Evolutionary conservation across 176 grass and related monocot species (phyloP).

Genomic region (Saccharum officinarum): DNA sequence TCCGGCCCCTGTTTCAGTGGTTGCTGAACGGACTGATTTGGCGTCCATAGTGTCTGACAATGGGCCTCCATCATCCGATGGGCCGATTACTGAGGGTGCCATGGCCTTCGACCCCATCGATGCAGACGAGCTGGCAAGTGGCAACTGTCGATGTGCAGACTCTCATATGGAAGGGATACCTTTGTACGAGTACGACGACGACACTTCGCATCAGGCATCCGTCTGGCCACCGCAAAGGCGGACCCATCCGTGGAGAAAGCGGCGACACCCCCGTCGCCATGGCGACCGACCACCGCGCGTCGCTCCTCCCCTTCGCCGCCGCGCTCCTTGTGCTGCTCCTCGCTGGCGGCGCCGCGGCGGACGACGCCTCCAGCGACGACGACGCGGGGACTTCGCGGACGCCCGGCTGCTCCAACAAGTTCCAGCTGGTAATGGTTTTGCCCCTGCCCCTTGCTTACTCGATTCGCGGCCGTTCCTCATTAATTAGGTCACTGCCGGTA

Average conservation of each 20-base stretch:
- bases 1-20: too few relatives aligned
- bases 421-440: conserved; percentile 69
- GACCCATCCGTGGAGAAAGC: not conserved
- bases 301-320: not conserved
- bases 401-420: conserved; percentile 85
- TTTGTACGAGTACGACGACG: not conserved
- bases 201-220: not conserved
- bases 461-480: not conserved
- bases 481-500: not conserved
- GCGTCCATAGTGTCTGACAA: too few relatives aligned
- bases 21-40: too few relatives aligned
- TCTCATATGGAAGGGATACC: too few relatives aligned
- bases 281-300: not conserved
- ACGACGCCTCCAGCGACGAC: conserved; percentile 76
- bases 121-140: too few relatives aligned
- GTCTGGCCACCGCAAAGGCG: conserved; percentile 8
- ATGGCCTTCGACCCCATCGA: too few relatives aligned
- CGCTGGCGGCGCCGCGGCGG: conserved; percentile 35
- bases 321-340: conserved; percentile 29
- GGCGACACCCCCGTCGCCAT: conserved; percentile 9
- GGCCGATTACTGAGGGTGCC: too few relatives aligned
- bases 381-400: conserved; percentile 49
- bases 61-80: too few relatives aligned
- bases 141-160: too few relatives aligned
- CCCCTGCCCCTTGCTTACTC: conserved; percentile 4